Base-by-base conservation (phyloP, 139 green algal genomes). In the Desmodesmus armatus region DNA sequence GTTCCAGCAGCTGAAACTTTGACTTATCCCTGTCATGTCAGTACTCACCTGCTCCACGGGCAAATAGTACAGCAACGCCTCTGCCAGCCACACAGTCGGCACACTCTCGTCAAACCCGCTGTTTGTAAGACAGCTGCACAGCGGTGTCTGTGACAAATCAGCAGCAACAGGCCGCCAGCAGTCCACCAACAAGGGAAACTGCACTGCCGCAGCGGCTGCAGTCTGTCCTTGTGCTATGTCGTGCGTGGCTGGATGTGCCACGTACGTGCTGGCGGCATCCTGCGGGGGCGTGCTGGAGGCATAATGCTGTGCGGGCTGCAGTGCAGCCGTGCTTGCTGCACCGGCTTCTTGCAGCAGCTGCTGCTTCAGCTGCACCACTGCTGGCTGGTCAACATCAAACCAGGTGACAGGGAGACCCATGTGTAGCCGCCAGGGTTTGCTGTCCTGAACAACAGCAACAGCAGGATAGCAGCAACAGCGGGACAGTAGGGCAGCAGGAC, bases 31-130 rank as follows among this genome's bases (percentile, higher is more conserved):
- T n/a, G n/a, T n/a, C n/a, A n/a, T n/a, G n/a, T n/a, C 71, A 80
- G 23, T 27, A 49, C 78, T 63, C 49, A 84, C 78, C 23, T 3
- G 25, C 1, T 53, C 27, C 15, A 91, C 66, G 7, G 83, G 83
- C 66, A 91, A 77, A 75, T 91, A 91, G 75, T 91, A 91, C 25
- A 74, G 17, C 53, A 91, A 65, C 9, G 84, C 87, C 47, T 91
- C 87, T 33, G 81, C 47, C 9, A 85, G n/a, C 87, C 87, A 89
- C 40, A 85, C 65, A 3, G 70, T 71, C 51, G 40, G 39, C 51
- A 35, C 31, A 19, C 4, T 1, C 27, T 6, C 7, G 55, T 5
- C 41, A 84, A 84, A 27, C 78, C 78, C 63, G 77, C 66, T 25
- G 51, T 31, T 25, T 51, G 25, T 39, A 88, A 60, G 27, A 27